Base-by-base conservation (phyloP, 2,329 filamentous ascomycete species). In the Penicillium sp. region DNA sequence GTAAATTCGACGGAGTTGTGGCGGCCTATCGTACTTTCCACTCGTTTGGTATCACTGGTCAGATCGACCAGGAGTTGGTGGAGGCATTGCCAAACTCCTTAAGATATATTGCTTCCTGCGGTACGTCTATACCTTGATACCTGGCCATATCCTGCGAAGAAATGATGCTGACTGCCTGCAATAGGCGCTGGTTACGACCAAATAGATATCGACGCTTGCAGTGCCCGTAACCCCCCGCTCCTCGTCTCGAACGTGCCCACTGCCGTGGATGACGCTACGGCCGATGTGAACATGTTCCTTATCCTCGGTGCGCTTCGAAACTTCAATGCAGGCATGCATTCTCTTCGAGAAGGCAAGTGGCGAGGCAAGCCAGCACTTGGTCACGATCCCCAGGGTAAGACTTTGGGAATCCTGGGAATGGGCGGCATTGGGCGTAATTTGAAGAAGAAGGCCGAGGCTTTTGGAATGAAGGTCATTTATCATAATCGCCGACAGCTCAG, bases 171-270 rank as follows among this genome's bases (percentile, higher is more conserved):
- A 30, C 6, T 2, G 22, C 8, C 26, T 56, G 13, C 17, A 28
- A 62, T 63, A 90, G 89, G 91, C 64, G 91, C 92, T 59, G 93
- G 93, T 40, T 96, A 96, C 78, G 92, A 96, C 76, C 89, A 93
- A 75, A 83, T 96, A 65, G 89, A 93, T 75, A 82, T 93, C 9
- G 75, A 85, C 51, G 89, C 90, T 42, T 94, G 91, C 81, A 89
- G 87, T 10, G 81, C 82, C 1, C 87, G 86, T 57, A 81, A 82
- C 26, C 77, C 78, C 2, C 77, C 79, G 3, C 84, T 96, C 66
- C 84, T 81, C 45, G 90, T 96, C 37, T 92, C 91, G 66, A 95
- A 96, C 77, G 89, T 90, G 1, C 92, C 91, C n/a, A 88, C 86
- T 0, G 89, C 90, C 30, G 90, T 93, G 47, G 89, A 95, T 75